Percentiles rank a stretch among this genome's conserved stretches.
Conservation (phyloP, 768 basidiomycete genomes). For the Pilatotrama ljubarskyi region DNA sequence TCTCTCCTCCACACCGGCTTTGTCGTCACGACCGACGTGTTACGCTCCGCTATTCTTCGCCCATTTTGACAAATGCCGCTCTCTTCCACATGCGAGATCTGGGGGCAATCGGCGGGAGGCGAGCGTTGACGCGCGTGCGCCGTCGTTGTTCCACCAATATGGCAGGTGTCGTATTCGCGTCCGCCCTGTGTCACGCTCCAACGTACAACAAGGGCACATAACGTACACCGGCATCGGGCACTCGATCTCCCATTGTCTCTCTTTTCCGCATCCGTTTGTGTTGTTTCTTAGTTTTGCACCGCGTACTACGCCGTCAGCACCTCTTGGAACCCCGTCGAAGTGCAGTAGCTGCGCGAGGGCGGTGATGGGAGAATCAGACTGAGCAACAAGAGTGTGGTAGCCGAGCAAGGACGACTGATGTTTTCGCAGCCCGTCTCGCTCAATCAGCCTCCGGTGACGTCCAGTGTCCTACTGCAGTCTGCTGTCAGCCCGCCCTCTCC, state of each 20-base stretch:
- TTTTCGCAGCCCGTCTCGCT: conserved; percentile 1
- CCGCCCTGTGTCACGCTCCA: not conserved
- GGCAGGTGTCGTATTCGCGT: conserved; percentile 9
- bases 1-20: not conserved
- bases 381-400: not conserved
- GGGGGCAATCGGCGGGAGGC: not conserved
- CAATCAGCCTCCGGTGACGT: conserved; percentile 13
- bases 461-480: conserved; percentile 5
- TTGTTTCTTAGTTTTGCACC: not conserved
- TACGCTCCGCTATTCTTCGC: not conserved
- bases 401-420: conserved; percentile 8
- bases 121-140: not conserved
- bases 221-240: conserved; percentile 1
- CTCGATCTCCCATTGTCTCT: conserved; percentile 16
- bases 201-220: conserved; percentile 15
- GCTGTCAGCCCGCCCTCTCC: not conserved
- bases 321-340: not conserved
- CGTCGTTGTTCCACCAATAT: conserved; percentile 8
- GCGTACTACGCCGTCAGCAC: not conserved
- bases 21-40: not conserved
- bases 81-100: not conserved
- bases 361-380: not conserved
- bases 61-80: not conserved
- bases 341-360: not conserved
- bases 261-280: not conserved